Evolutionary conservation across 2,329 filamentous ascomycete species (phyloP).

Genomic region (Neonectria punicea): DNA sequence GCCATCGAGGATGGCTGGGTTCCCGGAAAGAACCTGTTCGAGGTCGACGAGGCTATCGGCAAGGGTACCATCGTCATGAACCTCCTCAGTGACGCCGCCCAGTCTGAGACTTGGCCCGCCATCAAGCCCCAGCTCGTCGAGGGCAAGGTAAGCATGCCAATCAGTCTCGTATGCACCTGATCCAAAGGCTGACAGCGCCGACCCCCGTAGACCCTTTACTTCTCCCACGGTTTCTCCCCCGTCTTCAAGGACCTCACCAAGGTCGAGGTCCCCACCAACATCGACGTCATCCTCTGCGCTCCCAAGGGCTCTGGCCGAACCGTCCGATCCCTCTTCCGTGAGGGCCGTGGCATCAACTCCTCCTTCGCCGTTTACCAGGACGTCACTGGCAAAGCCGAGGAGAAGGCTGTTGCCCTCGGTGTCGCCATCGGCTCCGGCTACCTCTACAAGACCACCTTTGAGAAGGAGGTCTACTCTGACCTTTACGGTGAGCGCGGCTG

Average conservation of each 20-base stretch:
- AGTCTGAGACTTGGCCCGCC: constrained; percentile 97
- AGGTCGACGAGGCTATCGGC: constrained; percentile 94
- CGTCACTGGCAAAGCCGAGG: constrained; percentile 96
- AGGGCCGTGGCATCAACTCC: constrained; percentile 99
- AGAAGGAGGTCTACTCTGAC: constrained; percentile 99
- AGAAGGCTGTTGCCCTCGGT: constrained; percentile 96
- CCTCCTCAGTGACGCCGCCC: constrained; percentile 95
- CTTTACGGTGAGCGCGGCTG: constrained; percentile 99
- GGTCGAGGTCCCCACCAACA: constrained; percentile 93
- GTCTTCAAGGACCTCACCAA: constrained; percentile 99
- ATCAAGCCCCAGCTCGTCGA: constrained; percentile 99
- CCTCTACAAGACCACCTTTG: constrained; percentile 99
- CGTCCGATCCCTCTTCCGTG: constrained; percentile 97
- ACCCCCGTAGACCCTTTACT: constrained; percentile 87
- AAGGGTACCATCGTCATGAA: constrained; percentile 99
- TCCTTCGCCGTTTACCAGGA: constrained; percentile 99
- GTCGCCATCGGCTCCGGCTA: constrained; percentile 97
- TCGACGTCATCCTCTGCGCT: constrained; percentile 99
- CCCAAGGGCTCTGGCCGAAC: constrained; percentile 99
- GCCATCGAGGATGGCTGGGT: constrained; percentile 98
- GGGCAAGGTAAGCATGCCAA: constrained; percentile 81
- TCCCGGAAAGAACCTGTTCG: constrained; percentile 98
- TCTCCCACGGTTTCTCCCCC: constrained; percentile 99
- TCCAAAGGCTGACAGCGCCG: constrained; percentile 36
- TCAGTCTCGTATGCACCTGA: neutral